Percentiles rank a stretch among this genome's conserved stretches.
Conservation (phyloP, 306 rosid species). For the Malus sylvestris region DNA sequence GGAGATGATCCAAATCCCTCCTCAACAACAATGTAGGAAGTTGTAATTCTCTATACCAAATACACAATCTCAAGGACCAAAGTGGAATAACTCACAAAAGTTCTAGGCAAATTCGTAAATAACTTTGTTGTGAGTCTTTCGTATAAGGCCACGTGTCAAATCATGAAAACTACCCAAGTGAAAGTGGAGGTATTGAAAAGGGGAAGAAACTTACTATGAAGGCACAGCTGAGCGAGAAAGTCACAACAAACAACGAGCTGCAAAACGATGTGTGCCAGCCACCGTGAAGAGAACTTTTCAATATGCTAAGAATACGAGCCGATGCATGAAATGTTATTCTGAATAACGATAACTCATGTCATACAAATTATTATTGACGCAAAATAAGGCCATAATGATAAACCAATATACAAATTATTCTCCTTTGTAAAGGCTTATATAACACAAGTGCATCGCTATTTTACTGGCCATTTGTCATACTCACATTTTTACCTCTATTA, state of each 20-base stretch:
- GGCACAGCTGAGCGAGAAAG: background rate
- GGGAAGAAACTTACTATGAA: too few relatives aligned
- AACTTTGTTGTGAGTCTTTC: too few relatives aligned
- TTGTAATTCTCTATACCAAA: too few relatives aligned
- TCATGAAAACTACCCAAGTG: background rate
- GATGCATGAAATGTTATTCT: fast-evolving
- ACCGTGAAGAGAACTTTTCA: background rate
- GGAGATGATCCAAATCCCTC: too few relatives aligned
- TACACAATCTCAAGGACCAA: too few relatives aligned
- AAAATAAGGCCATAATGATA: too few relatives aligned
- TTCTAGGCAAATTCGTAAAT: background rate
- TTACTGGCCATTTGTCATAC: slow-evolving; percentile 7
- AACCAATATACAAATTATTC: too few relatives aligned
- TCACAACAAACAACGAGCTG: background rate
- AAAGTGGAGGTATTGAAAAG: background rate
- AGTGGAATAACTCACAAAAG: too few relatives aligned
- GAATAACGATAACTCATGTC: too few relatives aligned
- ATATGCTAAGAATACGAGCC: too few relatives aligned
- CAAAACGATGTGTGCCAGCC: background rate
- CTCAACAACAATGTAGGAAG: too few relatives aligned
- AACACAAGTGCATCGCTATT: background rate
- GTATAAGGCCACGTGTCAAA: background rate
- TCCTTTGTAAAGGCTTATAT: fast-evolving
- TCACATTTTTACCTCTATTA: background rate
- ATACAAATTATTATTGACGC: too few relatives aligned